A percentile compares a stretch with the other conserved stretches of the same genome.
These are phyloP conservation scores for Vigna unguiculata DNA, from an alignment of 306 rosid genomes.

Conservation along the genomic window DNA sequence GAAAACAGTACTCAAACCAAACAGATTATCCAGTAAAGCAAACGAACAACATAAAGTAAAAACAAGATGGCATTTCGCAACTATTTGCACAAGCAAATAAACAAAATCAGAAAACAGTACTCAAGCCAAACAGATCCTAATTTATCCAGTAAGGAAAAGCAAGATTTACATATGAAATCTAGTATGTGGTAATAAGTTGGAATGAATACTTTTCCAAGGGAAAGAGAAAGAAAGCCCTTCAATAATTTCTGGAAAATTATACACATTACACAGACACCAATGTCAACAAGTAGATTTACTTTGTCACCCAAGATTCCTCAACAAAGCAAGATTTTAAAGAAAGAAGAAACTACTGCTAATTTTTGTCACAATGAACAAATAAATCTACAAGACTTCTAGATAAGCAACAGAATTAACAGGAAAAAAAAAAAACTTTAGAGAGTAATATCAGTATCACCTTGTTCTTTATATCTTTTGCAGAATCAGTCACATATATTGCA, in stretches of 20 bases:
- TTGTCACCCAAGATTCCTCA: not conserved
- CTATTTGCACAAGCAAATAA: not conserved
- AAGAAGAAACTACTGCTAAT: constrained; percentile 10
- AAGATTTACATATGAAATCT: constrained; percentile 11
- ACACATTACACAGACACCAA: not conserved
- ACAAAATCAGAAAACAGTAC: not conserved
- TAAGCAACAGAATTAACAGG: constrained; percentile 5
- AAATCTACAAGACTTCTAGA: constrained; percentile 8
- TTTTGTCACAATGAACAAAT: constrained; percentile 22
- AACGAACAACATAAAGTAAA: too few relatives aligned
- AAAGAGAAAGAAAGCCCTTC: constrained; percentile 12
- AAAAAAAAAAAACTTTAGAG: not conserved
- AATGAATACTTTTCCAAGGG: constrained; percentile 21
- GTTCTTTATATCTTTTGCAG: constrained; percentile 78
- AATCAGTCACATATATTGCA: constrained; percentile 96
- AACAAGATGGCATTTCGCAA: not conserved
- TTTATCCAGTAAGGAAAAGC: too few relatives aligned
- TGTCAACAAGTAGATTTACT: constrained; percentile 8
- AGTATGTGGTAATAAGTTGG: constrained; percentile 4
- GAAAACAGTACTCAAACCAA: too few relatives aligned
- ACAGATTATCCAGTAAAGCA: too few relatives aligned
- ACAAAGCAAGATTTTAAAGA: not conserved
- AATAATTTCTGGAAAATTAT: constrained; percentile 5
- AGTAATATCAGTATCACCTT: constrained; percentile 62
- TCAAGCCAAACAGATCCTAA: not conserved